Evolutionary conservation across 2,329 filamentous ascomycete genomes (phyloP).

Genomic region (Aspergillus candidus): DNA sequence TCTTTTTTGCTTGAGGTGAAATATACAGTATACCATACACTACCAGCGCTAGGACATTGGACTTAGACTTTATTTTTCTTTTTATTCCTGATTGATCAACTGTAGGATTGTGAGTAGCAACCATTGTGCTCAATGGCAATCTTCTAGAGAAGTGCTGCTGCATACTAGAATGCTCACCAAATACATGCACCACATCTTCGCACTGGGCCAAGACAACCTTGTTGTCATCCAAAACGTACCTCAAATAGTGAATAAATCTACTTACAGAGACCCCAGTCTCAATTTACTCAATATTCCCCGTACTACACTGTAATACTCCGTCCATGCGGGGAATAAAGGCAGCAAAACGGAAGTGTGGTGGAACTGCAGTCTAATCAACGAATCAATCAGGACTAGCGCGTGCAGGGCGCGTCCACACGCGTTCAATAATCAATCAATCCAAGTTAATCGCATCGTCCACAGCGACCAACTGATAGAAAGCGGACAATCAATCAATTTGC

Average conservation of each 20-base stretch:
- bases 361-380: not conserved
- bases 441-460: constrained; percentile 5
- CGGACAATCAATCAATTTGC: not conserved
- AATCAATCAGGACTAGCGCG: constrained; percentile 22
- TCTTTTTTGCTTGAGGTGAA: constrained; percentile 2
- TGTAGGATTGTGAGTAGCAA: too few species aligned
- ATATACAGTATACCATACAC: constrained; percentile 11
- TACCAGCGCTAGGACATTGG: constrained; percentile 1
- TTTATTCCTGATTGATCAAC: too few species aligned
- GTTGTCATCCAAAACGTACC: too few species aligned
- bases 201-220: too few species aligned
- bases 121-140: too few species aligned
- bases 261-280: too few species aligned
- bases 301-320: too few species aligned
- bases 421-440: constrained; percentile 10
- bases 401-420: constrained; percentile 21
- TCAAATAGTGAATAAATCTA: too few species aligned
- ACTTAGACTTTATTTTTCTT: not conserved
- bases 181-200: too few species aligned
- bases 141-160: too few species aligned
- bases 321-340: not conserved
- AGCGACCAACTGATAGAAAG: not conserved
- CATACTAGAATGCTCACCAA: too few species aligned
- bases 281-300: too few species aligned
- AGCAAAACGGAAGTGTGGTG: not conserved